Base-by-base conservation (phyloP, 129 eudicot genomes). In the Pseudognaphalium luteoalbum region DNA sequence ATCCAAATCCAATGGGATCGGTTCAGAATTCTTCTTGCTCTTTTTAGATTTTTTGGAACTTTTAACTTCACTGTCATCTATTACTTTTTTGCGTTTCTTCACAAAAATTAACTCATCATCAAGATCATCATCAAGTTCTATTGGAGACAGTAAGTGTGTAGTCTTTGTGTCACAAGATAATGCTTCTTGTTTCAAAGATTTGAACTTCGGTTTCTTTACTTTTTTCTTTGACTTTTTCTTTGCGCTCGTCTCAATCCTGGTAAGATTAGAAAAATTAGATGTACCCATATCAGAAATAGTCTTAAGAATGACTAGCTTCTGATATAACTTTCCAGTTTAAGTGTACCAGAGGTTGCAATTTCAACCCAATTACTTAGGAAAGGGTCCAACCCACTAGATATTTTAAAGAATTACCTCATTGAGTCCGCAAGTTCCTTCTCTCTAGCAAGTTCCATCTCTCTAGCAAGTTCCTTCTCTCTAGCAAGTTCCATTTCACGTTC, bases 201-300 rank as follows among this genome's bases (percentile, higher is more conserved):
- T 95, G 81, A 95, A 95, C 85, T 95, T 95, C 54, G 92, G 75
- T 83, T 95, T 95, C 87, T 91, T 95, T 1, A 85, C 11, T 76
- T 91, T 95, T 86, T 95, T 95, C 88, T 95, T 94, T 34, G 93
- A 73, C 88, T 94, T 94, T 83, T 82, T 95, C 28, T 85, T 67
- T 78, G 69, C 73, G 32, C 57, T 59, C 29, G 15, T 72, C 20
- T 87, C 90, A 66, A 79, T 87, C 89, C 99, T 90, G 88, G 44
- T 68, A 57, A 51, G 39, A 81, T 70, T 61, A 12, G 2, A 52
- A 71, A 78, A 63, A 3, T 6, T 39, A 35, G 20, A 42, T 66
- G 60, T 37, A 52, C 25, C 54, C 41, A 62, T 25, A 64, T 66
- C 65, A 82, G 66, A 74, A 17, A 19, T 51, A 56, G 14, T 67